Evolutionary conservation across 202 grass and related monocot genomes (phyloP).

Genomic region (Zizania palustris): DNA sequence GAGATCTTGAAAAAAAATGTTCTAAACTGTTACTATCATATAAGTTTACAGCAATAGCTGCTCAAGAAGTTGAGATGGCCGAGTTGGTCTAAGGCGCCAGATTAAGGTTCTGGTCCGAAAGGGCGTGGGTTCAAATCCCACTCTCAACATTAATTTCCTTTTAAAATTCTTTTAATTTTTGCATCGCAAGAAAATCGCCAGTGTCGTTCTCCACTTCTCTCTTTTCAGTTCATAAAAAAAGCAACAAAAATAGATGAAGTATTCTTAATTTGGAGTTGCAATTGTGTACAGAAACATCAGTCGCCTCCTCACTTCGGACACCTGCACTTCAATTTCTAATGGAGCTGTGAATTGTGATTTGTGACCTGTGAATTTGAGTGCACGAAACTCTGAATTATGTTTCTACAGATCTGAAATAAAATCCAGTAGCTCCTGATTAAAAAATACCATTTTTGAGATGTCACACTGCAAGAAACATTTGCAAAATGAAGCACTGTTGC

Average conservation of each 20-base stretch:
- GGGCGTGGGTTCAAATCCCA: constrained; percentile 85
- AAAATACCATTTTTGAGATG: background rate
- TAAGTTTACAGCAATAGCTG: too few species aligned
- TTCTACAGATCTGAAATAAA: background rate
- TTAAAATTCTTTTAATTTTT: too few species aligned
- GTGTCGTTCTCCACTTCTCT: too few species aligned
- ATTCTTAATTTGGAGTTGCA: background rate
- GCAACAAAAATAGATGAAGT: too few species aligned
- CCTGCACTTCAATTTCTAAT: constrained; percentile 22
- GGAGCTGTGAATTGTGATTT: background rate
- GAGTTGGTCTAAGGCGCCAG: constrained; percentile 91
- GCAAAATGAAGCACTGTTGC: background rate
- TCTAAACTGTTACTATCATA: too few species aligned
- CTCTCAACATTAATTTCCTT: constrained; percentile 45
- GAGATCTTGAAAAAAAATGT: too few species aligned
- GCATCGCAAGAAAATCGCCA: too few species aligned
- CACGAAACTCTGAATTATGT: too few species aligned
- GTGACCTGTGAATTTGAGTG: background rate
- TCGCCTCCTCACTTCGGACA: background rate
- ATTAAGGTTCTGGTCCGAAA: constrained; percentile 75
- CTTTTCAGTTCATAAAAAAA: too few species aligned
- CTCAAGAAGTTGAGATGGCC: constrained; percentile 58
- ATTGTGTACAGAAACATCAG: constrained; percentile 36
- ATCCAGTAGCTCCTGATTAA: background rate
- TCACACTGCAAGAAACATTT: background rate